Evolutionary conservation across 352 stramenopile species (phyloP).

Genomic region (Phytophthora pisi): DNA sequence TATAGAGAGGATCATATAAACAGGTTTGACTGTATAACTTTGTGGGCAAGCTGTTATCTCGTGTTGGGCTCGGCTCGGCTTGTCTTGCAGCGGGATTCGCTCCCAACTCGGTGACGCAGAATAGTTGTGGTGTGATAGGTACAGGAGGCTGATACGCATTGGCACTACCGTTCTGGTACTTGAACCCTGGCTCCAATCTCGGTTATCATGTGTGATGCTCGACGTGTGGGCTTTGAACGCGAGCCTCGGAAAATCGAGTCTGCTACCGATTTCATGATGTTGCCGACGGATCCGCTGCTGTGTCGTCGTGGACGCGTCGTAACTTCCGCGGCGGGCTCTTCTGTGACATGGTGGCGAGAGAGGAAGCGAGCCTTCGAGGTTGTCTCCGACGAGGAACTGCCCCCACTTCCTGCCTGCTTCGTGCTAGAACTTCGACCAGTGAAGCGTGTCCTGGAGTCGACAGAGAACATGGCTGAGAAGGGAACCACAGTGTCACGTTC

Average conservation of each 20-base stretch:
- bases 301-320: slow-evolving; percentile 32
- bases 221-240: slow-evolving; percentile 41
- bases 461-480: slow-evolving; percentile 75
- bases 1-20: too few relatives aligned
- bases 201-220: slow-evolving; percentile 50
- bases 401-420: slow-evolving; percentile 40
- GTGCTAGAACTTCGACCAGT: slow-evolving; percentile 43
- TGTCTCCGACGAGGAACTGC: slow-evolving; percentile 48
- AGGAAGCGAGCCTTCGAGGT: slow-evolving; percentile 20
- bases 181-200: slow-evolving; percentile 39
- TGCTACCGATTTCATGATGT: slow-evolving; percentile 63
- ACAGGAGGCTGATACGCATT: background rate
- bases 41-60: slow-evolving; percentile 1
- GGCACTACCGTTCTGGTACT: slow-evolving; percentile 16
- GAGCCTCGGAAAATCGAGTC: slow-evolving; percentile 52
- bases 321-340: slow-evolving; percentile 20
- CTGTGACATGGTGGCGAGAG: slow-evolving; percentile 11
- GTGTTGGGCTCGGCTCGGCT: background rate
- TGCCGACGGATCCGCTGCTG: slow-evolving; percentile 63
- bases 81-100: background rate
- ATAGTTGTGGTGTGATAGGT: background rate
- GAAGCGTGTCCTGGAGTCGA: slow-evolving; percentile 56
- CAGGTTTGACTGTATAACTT: too few relatives aligned
- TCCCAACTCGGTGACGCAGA: background rate
- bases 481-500: slow-evolving; percentile 64